phyloP scores from a whole-genome alignment of 176 grass and related monocot species.

The Secale cereale region DNA sequence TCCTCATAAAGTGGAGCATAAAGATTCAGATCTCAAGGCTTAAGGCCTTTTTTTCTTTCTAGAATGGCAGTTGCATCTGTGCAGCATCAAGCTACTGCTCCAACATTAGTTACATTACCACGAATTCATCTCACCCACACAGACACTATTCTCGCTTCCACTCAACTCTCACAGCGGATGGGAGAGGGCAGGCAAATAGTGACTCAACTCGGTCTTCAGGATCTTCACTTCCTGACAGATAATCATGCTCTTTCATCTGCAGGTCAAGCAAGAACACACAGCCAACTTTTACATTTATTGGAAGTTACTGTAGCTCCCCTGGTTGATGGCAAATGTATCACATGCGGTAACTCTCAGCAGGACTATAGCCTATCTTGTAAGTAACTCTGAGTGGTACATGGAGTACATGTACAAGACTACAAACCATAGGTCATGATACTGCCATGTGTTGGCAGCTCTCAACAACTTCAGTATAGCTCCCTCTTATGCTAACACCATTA shows the following conservation, averaged over 20 bases:
- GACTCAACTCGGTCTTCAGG: background rate
- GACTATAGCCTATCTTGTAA: too few species aligned
- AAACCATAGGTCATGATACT: background rate
- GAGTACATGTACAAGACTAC: background rate
- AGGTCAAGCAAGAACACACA: too few species aligned
- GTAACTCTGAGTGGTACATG: too few species aligned
- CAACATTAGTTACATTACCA: too few species aligned
- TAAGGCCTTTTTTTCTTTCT: background rate
- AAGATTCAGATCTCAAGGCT: constrained; percentile 53
- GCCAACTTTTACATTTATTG: too few species aligned
- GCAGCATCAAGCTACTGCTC: too few species aligned
- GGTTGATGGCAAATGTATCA: too few species aligned
- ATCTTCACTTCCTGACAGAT: background rate
- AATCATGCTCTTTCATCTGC: too few species aligned
- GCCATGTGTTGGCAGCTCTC: background rate
- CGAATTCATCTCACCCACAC: too few species aligned
- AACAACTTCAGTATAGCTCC: background rate
- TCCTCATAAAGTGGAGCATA: constrained; percentile 73
- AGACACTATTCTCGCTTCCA: too few species aligned
- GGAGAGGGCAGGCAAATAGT: background rate
- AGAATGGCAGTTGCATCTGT: background rate
- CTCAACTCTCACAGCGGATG: background rate
- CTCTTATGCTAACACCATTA: background rate
- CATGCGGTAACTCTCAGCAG: too few species aligned
- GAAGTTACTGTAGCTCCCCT: too few species aligned